These are phyloP conservation scores for Salmacisia buchloeana DNA, from an alignment of 1,284 basidiomycete genomes.

Conservation along the genomic window DNA sequence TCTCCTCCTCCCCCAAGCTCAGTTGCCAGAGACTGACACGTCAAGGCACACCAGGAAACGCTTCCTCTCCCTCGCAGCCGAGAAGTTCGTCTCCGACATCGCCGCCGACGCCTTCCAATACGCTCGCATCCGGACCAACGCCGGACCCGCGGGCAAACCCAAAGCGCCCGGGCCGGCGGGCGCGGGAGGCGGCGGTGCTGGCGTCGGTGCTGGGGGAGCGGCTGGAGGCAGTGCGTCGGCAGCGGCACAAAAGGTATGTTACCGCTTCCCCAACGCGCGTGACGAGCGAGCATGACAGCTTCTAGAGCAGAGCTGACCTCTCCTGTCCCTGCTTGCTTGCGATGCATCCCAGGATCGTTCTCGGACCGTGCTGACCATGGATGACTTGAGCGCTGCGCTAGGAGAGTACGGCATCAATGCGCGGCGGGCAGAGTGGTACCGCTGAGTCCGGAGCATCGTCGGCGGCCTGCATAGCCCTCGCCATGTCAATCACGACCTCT, in stretches of 20 bases:
- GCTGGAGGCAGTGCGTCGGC: background rate
- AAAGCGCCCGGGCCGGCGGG: conserved; percentile 8
- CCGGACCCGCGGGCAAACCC: conserved; percentile 50
- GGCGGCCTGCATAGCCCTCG: too few relatives aligned
- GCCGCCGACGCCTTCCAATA: conserved; percentile 96
- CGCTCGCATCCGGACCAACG: conserved; percentile 76
- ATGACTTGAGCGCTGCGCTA: conserved; percentile 85
- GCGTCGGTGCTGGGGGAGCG: conserved; percentile 11
- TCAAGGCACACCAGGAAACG: conserved; percentile 59
- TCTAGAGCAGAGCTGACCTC: background rate
- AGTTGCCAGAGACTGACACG: background rate
- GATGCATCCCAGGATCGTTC: conserved; percentile 63
- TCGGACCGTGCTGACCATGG: conserved; percentile 95
- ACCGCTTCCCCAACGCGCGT: background rate
- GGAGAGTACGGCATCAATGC: conserved; percentile 72
- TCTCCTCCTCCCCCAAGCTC: background rate
- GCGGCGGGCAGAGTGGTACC: conserved; percentile 44
- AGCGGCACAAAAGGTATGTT: background rate
- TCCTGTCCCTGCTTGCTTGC: background rate
- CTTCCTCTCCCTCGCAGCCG: conserved; percentile 86
- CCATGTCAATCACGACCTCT: too few relatives aligned
- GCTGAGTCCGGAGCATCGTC: too few relatives aligned
- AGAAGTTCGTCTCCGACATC: conserved; percentile 97
- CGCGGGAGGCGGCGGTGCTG: conserved; percentile 19
- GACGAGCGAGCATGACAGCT: background rate